Evolutionary conservation across 1,284 basidiomycete species (phyloP), one percentile per base, ranked within the genome.

Genomic region (Sporisorium exsertum): DNA sequence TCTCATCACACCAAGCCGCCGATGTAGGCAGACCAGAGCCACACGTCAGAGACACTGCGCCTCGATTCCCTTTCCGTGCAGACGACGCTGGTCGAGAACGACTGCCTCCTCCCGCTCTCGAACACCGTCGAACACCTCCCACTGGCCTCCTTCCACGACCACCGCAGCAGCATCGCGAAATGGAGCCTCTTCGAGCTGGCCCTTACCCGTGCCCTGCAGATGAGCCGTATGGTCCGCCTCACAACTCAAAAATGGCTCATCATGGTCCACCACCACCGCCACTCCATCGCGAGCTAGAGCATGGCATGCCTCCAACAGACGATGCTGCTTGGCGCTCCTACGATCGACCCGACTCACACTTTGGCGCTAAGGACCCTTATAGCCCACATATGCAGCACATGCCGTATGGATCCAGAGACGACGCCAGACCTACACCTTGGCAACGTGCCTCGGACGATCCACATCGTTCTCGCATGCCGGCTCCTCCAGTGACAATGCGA

Each of bases 391-490:
- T 62, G 55, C 40, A 27, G 18, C 43, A 58, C 4, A 50, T 62
- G 24, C 29, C 50, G 10, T 61, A 64, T 24, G 50, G 49, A 16
- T 29, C 63, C 10, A 20, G 63, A 32, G 62, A 71, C 9, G 68
- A 71, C 13, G 43, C 22, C 18, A 53, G 62, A 37, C n/a, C 42
- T 9, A n/a, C 62, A 29, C 49, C 58, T 2, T 64, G 68, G 68
- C 54, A 60, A 29, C 62, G 46, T 18, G 47, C 54, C 10, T 45
- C 58, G 15, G 68, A 65, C n/a, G 68, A 71, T 9, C 43, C 49
- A 15, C 62, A 61, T 45, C 46, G 68, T 10, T 55, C 68, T 54
- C 69, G 63, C 33, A 61, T 65, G 55, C 59, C 63, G 2, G 69
- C 27, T 16, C 63, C 69, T 16, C 50, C 63, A 1, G 27, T 27